phyloP scores from a whole-genome alignment of 257 asterid species.

The Jacaranda copaia region DNA sequence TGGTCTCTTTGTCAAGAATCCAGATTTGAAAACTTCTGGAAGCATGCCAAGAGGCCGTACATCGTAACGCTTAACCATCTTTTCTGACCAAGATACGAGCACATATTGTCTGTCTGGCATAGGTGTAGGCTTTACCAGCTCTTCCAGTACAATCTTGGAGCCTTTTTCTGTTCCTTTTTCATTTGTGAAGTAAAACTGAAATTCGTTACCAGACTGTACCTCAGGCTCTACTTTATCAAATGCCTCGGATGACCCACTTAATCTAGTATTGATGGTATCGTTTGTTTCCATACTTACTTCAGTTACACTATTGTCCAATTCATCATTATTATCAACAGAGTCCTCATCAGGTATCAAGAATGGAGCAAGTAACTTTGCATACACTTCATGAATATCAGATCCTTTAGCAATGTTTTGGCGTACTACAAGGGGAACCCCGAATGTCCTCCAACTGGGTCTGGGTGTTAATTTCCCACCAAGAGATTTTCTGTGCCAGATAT shows the following conservation, averaged over 20 bases:
- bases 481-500: slow-evolving; percentile 55
- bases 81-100: slow-evolving; percentile 79
- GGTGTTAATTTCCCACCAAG: slow-evolving; percentile 53
- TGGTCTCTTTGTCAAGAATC: slow-evolving; percentile 66
- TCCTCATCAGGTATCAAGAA: slow-evolving; percentile 57
- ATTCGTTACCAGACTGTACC: slow-evolving; percentile 47
- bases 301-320: slow-evolving; percentile 39
- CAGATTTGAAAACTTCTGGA: slow-evolving; percentile 84
- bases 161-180: slow-evolving; percentile 62
- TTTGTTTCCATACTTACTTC: slow-evolving; percentile 49
- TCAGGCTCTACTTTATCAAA: slow-evolving; percentile 53
- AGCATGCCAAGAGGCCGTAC: slow-evolving; percentile 59
- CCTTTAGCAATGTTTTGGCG: slow-evolving; percentile 61
- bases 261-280: slow-evolving; percentile 42
- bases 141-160: slow-evolving; percentile 61
- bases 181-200: slow-evolving; percentile 71
- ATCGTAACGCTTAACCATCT: slow-evolving; percentile 56
- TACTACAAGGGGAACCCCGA: slow-evolving; percentile 80
- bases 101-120: slow-evolving; percentile 59
- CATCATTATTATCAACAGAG: slow-evolving; percentile 39
- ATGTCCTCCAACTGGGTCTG: slow-evolving; percentile 61
- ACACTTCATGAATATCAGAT: slow-evolving; percentile 62
- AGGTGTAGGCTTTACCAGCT: slow-evolving; percentile 54
- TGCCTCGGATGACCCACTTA: slow-evolving; percentile 44
- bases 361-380: slow-evolving; percentile 61